A percentile compares a stretch with the other conserved stretches of the same genome.
Conservation (phyloP, 2,329 filamentous ascomycete genomes). For the Ophioceras dolichostomum region DNA sequence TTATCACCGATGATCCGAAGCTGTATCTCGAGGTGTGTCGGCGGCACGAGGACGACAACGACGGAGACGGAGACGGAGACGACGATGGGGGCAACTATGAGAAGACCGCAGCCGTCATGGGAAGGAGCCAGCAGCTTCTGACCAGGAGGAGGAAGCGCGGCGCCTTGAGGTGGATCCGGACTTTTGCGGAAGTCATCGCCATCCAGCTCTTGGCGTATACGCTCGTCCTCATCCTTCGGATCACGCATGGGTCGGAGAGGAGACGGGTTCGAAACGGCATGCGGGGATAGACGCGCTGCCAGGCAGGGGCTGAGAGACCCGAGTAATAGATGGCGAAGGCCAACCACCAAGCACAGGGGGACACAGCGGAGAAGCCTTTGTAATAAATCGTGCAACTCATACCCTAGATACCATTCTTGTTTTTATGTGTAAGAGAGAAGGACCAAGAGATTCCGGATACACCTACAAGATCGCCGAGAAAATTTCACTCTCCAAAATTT, state of each 20-base stretch:
- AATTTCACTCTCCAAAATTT: no score
- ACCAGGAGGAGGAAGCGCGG: conserved; percentile 1
- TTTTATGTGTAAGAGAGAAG: no score
- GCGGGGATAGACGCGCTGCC: conserved; percentile 3
- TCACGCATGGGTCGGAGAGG: conserved; percentile 5
- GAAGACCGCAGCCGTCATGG: no score
- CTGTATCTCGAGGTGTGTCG: conserved; percentile 50
- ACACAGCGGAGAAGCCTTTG: background rate
- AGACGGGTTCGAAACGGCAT: conserved; percentile 4
- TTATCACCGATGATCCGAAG: conserved; percentile 75
- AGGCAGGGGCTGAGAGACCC: no score
- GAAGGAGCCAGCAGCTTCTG: no score
- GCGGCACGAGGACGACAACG: conserved; percentile 6
- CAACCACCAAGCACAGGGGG: background rate
- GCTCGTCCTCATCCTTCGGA: conserved; percentile 3
- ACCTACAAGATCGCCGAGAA: background rate
- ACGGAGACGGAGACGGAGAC: background rate
- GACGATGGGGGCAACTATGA: background rate
- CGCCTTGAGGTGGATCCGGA: conserved; percentile 3
- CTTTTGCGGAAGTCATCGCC: conserved; percentile 6
- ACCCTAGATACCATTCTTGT: no score
- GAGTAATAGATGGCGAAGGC: background rate
- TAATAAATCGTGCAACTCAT: no score
- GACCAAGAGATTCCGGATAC: background rate
- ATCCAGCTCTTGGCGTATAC: conserved; percentile 4